Evolutionary conservation across 1,284 basidiomycete genomes (phyloP).

Genomic region (Sphaerobolus stellatus): DNA sequence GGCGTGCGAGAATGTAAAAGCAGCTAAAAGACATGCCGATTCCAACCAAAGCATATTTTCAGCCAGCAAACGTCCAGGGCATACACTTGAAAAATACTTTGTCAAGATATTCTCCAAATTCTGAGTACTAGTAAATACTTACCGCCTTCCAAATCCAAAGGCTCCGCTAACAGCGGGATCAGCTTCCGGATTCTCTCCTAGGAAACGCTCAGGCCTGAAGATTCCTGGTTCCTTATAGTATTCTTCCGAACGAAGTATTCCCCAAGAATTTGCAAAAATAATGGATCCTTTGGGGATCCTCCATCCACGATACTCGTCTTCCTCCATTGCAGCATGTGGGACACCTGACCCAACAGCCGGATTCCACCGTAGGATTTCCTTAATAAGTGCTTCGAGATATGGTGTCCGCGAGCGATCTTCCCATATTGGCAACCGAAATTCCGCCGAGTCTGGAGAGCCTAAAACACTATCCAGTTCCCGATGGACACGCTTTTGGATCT

Average conservation of each 20-base stretch:
- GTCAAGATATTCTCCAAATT: neutral
- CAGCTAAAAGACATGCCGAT: constrained; percentile 6
- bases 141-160: constrained; percentile 21
- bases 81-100: neutral
- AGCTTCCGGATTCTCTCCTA: constrained; percentile 18
- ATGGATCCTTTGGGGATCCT: constrained; percentile 29
- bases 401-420: constrained; percentile 57
- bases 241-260: constrained; percentile 30
- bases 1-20: neutral
- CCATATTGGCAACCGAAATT: constrained; percentile 54
- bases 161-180: constrained; percentile 38
- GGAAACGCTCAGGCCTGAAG: constrained; percentile 30
- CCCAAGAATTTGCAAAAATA: constrained; percentile 33
- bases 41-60: constrained; percentile 3
- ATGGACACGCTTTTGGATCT: constrained; percentile 53
- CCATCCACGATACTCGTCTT: constrained; percentile 27
- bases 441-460: constrained; percentile 38
- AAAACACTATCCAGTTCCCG: constrained; percentile 63
- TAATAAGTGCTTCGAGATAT: constrained; percentile 57
- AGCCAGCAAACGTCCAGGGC: constrained; percentile 3
- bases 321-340: constrained; percentile 27
- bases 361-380: constrained; percentile 66
- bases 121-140: neutral
- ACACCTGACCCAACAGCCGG: constrained; percentile 44
- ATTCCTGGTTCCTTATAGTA: constrained; percentile 27